Evolutionary conservation across 306 rosid species (phyloP).

Genomic region (Ormosia semicastrata): DNA sequence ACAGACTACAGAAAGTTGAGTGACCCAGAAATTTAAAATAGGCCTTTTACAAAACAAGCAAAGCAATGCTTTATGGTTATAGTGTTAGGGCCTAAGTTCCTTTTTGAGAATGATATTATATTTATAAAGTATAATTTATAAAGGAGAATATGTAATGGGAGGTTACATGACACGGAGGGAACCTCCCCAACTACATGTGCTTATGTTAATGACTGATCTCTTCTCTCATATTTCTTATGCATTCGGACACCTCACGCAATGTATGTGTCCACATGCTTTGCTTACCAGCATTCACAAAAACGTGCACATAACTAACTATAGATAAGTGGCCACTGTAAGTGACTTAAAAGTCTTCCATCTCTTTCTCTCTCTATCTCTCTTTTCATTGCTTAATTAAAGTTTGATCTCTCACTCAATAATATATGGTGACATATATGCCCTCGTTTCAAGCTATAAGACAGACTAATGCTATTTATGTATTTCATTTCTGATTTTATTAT

Average conservation of each 20-base stretch:
- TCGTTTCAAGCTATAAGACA: background rate
- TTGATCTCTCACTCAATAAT: background rate
- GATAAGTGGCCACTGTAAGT: slow-evolving; percentile 33
- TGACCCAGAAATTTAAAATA: slow-evolving; percentile 7
- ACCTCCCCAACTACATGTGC: slow-evolving; percentile 44
- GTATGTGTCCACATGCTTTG: slow-evolving; percentile 51
- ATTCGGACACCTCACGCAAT: slow-evolving; percentile 63
- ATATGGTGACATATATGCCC: slow-evolving; percentile 13
- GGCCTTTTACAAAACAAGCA: slow-evolving; percentile 20
- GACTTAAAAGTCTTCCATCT: slow-evolving; percentile 34
- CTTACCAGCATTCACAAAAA: slow-evolving; percentile 54
- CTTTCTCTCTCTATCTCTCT: background rate
- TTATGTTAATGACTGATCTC: slow-evolving; percentile 42
- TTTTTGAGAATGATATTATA: background rate
- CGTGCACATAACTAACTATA: slow-evolving; percentile 72
- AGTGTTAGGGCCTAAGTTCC: slow-evolving; percentile 4
- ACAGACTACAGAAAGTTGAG: background rate
- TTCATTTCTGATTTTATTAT: background rate
- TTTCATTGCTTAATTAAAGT: background rate
- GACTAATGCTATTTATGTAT: background rate
- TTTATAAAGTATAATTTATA: background rate
- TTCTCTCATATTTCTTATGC: slow-evolving; percentile 26
- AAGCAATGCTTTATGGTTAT: slow-evolving; percentile 14
- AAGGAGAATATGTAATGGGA: background rate
- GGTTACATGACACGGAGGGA: slow-evolving; percentile 40